Evolutionary conservation across 495 filamentous ascomycete species (phyloP), one percentile per base, ranked within the genome.

Genomic region (Podospora fimiseda): DNA sequence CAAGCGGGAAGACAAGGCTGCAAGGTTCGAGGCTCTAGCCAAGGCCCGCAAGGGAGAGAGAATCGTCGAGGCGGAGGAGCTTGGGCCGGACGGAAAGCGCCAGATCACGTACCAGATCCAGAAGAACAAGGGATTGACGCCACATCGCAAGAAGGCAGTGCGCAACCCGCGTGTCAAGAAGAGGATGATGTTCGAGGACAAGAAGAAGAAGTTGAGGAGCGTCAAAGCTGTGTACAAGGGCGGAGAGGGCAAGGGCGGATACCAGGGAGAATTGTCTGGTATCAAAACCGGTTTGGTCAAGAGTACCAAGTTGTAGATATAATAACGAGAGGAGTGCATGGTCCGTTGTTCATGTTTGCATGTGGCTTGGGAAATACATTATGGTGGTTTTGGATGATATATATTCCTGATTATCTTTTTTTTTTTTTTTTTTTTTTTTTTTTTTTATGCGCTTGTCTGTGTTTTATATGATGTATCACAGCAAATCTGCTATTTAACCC

Each of bases 151-250:
- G 79, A 96, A 97, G 80, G 88, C 93, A 49, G 82, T 87, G 43
- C 78, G 93, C 55, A 98, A 98, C 71, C 93, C 94, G 13, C 78
- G 93, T 27, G 90, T 98, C 50, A 98, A 97, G 85, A 98, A 96
- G 87, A 80, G 88, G 71, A 87, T 86, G 81, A 88, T 83, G 81
- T 98, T 78, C 70, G 90, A 92, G 60, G 83, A 87, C 57, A 95
- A 94, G 78, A 85, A 89, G 78, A 96, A 94, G 85, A 96, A 96
- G 79, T 69, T 97, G 67, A 79, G 78, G 44, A 90, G 84, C 66
- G 82, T 87, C 66, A 88, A 83, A 76, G 77, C 87, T 37, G 72
- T 89, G 37, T 98, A 89, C 70, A 87, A 87, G 72, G 92, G 90
- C 60, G 92, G 90, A 30, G 87, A 96, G 70, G 83, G 84, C 47